Percentiles rank a stretch among this genome's conserved stretches.
Evolutionary conservation across 169 alveolate species (phyloP).

Genomic region (Eimeria brunetti): DNA sequence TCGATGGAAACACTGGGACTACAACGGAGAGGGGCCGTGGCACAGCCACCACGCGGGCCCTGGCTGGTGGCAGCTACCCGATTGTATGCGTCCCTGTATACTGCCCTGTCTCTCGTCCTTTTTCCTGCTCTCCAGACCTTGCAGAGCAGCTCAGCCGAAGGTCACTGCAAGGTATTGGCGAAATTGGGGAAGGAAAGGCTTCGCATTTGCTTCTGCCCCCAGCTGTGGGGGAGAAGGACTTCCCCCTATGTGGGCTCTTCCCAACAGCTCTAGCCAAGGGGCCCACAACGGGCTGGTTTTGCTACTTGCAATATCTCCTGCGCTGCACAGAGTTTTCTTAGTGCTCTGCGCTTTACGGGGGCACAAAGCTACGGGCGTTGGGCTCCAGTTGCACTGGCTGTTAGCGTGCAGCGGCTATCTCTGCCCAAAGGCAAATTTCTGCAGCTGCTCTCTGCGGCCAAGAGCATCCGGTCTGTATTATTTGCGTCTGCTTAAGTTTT

Average conservation of each 20-base stretch:
- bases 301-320: neutral
- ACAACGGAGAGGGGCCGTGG: neutral
- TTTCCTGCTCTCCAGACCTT: neutral
- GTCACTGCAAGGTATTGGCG: neutral
- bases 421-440: no score
- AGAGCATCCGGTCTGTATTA: no score
- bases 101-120: neutral
- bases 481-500: no score
- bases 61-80: constrained; percentile 9
- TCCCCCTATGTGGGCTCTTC: constrained; percentile 35
- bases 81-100: neutral
- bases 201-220: neutral
- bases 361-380: no score
- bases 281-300: neutral
- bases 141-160: neutral
- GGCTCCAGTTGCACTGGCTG: neutral
- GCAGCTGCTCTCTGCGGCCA: no score
- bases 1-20: neutral
- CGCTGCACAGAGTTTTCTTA: neutral
- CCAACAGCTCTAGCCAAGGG: neutral
- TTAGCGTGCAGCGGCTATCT: neutral
- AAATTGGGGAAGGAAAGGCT: neutral
- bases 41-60: constrained; percentile 50
- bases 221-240: constrained; percentile 17
- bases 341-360: neutral